phyloP scores from a whole-genome alignment of 306 rosid genomes.

The Cajanus cajan region DNA sequence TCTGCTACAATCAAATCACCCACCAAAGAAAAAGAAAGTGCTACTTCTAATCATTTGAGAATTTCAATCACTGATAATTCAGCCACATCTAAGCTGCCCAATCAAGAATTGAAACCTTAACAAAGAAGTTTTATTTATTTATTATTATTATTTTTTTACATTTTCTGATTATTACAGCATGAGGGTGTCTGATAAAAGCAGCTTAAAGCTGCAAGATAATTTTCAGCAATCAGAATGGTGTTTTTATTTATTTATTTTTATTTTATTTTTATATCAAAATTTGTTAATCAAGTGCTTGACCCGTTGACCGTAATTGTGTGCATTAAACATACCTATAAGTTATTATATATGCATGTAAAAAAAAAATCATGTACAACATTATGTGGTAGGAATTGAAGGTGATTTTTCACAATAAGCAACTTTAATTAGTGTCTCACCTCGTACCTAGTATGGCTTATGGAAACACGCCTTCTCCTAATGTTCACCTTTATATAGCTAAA shows the following conservation, averaged over 20 bases:
- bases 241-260: no score
- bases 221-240: neutral
- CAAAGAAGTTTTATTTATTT: no score
- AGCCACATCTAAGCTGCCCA: constrained; percentile 42
- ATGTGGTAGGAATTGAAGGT: neutral
- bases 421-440: neutral
- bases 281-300: neutral
- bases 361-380: neutral
- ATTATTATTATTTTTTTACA: neutral
- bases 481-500: neutral
- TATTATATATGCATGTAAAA: neutral
- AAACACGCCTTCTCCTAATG: neutral
- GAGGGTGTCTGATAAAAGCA: constrained; percentile 13
- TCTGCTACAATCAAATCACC: constrained; percentile 40
- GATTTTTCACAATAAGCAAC: neutral
- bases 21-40: constrained; percentile 42
- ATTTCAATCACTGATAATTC: constrained; percentile 39
- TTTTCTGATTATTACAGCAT: constrained; percentile 11
- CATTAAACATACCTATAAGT: constrained; percentile 5
- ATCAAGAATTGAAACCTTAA: constrained; percentile 30
- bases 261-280: no score
- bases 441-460: neutral
- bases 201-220: constrained; percentile 10
- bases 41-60: constrained; percentile 42
- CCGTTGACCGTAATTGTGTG: neutral